Base-by-base conservation (phyloP, 306 rosid species). In the Mimosa pudica region DNA sequence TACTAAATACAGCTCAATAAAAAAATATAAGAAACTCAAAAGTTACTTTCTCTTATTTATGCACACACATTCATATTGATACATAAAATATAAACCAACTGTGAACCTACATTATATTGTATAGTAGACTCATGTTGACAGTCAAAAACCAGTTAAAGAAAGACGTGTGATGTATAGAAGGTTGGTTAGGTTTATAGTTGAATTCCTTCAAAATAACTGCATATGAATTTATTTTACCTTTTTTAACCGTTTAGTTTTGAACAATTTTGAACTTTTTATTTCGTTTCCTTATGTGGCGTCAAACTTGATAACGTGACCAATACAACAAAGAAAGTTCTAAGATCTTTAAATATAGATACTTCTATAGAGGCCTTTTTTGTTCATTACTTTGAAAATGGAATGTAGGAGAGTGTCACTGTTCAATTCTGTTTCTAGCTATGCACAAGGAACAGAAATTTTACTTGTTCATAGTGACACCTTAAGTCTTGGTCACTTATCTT, bases 381-480 rank as follows among this genome's bases (percentile, higher is more conserved):
- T 51, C 30, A 5, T 62, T 18, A 11, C 55, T 65, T 42, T 35
- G 76, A 30, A 70, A 49, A 81, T 73, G 85, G 80, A 49, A 48
- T 1, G 10, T 45, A 32, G 3, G 33, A 46, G 66, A 55, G 7
- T 8, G 45, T 45, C 81, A 49, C 2, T 70, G 51, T 20, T 55
- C 20, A 76, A 70, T 14, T 64, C 7, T 55, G 78, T 84, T 65
- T 82, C 93, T 13, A 67, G 45, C 65, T 84, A 79, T 82, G 90
- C 89, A 7, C 58, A 71, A 44, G 91, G 89, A 47, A 80, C 73
- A 7, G 17, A 73, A 18, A 67, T 91, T 74, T 70, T 89, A 70
- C 52, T 91, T 18, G 54, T 89, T 5, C 90, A 89, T 78, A 71
- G 76, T 75, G 84, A 86, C 10, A 54, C 46, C n/a, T 7, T 51